phyloP scores from a whole-genome alignment of 1,284 basidiomycete species.

The Polyporus tsugae region DNA sequence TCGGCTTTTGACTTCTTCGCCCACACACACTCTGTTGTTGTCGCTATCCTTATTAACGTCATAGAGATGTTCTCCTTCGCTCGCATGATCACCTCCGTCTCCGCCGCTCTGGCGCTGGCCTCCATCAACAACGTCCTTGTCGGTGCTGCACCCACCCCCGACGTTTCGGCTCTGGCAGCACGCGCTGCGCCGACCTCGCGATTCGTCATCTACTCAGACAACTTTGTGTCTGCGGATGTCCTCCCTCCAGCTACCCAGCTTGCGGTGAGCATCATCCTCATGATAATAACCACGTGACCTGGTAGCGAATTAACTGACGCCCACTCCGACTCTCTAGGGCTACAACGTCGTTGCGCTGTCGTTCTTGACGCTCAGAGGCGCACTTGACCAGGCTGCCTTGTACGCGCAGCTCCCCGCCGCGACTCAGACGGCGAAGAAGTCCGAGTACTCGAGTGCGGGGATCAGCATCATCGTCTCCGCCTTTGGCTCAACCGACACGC shows the following conservation, averaged over 20 bases:
- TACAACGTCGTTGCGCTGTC: constrained; percentile 29
- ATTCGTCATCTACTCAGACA: constrained; percentile 30
- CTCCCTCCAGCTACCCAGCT: constrained; percentile 21
- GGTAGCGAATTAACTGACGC: not conserved
- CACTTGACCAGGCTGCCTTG: constrained; percentile 22
- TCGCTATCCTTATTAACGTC: constrained; percentile 17
- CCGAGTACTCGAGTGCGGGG: constrained; percentile 53
- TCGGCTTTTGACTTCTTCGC: constrained; percentile 20
- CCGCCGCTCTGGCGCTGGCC: constrained; percentile 28
- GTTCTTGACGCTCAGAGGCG: constrained; percentile 24
- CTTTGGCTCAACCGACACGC: constrained; percentile 59
- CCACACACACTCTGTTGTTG: constrained; percentile 4
- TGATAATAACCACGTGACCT: too few species aligned
- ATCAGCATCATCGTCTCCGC: constrained; percentile 57
- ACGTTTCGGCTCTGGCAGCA: constrained; percentile 19
- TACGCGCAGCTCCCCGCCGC: constrained; percentile 23
- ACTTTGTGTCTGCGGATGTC: constrained; percentile 22
- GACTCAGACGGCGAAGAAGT: constrained; percentile 47
- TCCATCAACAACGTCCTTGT: constrained; percentile 26
- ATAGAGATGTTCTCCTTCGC: constrained; percentile 30
- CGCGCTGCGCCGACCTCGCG: constrained; percentile 23
- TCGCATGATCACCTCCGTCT: constrained; percentile 31
- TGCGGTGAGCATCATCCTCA: constrained; percentile 11
- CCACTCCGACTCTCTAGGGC: constrained; percentile 11
- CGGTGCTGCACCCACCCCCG: constrained; percentile 15